Conservation (phyloP, 139 green algal species). For the Raphidocelis subcapitata region DNA sequence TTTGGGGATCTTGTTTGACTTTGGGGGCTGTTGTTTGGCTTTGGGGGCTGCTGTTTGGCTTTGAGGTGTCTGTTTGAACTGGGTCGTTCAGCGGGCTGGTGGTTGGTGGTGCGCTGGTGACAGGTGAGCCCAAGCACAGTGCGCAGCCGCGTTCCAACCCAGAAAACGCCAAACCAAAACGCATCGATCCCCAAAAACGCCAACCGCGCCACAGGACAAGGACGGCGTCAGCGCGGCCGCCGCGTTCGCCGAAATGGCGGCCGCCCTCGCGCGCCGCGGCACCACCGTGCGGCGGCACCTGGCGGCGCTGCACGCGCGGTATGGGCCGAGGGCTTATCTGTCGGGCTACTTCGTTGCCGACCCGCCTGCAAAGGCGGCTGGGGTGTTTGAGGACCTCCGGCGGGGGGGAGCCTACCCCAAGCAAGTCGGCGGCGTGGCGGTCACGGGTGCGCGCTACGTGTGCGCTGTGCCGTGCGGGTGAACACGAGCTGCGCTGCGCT, state of each 20-base stretch:
- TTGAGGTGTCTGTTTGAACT: no score
- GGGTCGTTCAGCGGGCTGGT: no score
- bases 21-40: no score
- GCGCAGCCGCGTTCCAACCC: no score
- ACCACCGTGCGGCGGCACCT: constrained; percentile 47
- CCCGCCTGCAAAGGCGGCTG: constrained; percentile 35
- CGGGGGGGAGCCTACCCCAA: constrained; percentile 3
- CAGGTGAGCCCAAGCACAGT: no score
- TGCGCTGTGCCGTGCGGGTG: neutral
- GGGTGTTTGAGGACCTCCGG: constrained; percentile 59
- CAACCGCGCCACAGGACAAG: constrained; percentile 53
- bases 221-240: constrained; percentile 67
- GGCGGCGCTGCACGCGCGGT: constrained; percentile 39
- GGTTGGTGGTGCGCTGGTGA: no score
- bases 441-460: neutral
- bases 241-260: constrained; percentile 72
- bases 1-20: no score
- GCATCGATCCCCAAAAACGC: neutral
- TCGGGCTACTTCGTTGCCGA: constrained; percentile 63
- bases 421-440: constrained; percentile 15
- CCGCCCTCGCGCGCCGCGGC: constrained; percentile 34
- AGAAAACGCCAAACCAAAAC: neutral
- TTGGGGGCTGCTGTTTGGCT: no score
- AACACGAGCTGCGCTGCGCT: no score
- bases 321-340: constrained; percentile 55